Conservation (phyloP, 345 rosid species). For the Aethionema arabicum region DNA sequence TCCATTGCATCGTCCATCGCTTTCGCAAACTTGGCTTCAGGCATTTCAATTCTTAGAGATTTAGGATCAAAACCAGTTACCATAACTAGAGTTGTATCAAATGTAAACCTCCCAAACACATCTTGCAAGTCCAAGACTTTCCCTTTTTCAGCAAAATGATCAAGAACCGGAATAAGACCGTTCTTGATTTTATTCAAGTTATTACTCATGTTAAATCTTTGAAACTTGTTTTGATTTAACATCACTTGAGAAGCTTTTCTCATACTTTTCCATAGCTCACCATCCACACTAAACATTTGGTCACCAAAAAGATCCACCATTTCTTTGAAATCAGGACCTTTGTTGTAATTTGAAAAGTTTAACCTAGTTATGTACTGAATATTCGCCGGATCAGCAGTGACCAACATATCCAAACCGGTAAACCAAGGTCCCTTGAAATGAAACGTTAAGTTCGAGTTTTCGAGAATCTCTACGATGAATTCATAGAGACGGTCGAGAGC, state of each 20-base stretch:
- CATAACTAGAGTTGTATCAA: constrained; percentile 36
- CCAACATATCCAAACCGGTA: constrained; percentile 9
- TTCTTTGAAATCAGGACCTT: constrained; percentile 35
- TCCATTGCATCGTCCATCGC: constrained; percentile 31
- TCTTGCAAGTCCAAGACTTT: constrained; percentile 16
- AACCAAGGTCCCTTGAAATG: constrained; percentile 34
- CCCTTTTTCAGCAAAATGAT: neutral
- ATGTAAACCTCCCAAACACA: constrained; percentile 22
- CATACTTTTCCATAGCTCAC: constrained; percentile 25
- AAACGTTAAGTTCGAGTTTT: constrained; percentile 21
- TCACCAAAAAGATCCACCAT: constrained; percentile 35
- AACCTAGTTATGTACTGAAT: constrained; percentile 31
- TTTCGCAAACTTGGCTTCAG: constrained; percentile 13
- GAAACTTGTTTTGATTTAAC: constrained; percentile 7
- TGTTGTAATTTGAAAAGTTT: constrained; percentile 34
- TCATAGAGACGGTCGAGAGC: constrained; percentile 23
- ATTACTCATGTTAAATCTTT: constrained; percentile 6
- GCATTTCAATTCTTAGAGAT: constrained; percentile 29
- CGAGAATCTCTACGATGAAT: constrained; percentile 18
- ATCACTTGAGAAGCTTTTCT: constrained; percentile 13
- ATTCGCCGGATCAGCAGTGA: constrained; percentile 35
- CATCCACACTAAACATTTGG: constrained; percentile 29
- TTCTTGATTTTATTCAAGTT: neutral
- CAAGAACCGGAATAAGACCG: constrained; percentile 22
- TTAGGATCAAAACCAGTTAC: constrained; percentile 40